Base-by-base conservation (phyloP, 1,284 basidiomycete species). In the Exsudoporus floridanus region DNA sequence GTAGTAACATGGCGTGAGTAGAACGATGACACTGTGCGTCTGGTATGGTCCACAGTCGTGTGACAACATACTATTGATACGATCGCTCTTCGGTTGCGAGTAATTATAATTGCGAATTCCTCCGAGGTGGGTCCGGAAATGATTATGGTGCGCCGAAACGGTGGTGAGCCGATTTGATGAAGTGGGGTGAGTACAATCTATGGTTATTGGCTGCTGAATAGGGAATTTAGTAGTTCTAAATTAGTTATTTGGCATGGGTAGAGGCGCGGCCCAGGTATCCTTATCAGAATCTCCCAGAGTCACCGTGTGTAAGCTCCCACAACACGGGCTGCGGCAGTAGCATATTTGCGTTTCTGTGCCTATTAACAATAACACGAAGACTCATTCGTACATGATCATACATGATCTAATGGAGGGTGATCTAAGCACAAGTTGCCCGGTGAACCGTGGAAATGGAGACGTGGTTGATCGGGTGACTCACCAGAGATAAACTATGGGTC, bases 241-340 rank as follows among this genome's bases (percentile, higher is more conserved):
- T 49, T 41, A 40, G 31, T 23, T 27, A 21, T 31, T 4, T 19
- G 27, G 25, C 18, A 28, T 33, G 27, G 2, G 31, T 36, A 47
- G 40, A 46, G 8, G 21, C 30, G 31, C 7, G 18, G 18, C 25
- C 23, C 31, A 40, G 28, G 16, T 18, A 35, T 38, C 47, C 34
- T 5, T 28, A 27, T 34, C 10, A 35, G 52, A 18, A 33, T 38
- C 21, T 21, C 18, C 31, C 31, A 37, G 34, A 33, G 28, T 28
- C n/a, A 33, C 16, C 47, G 31, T 41, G 41, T 33, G 38, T 30
- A 41, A n/a, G 36, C 28, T 52, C 46, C 43, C 52, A 56, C 35
- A 25, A 18, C 31, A 38, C 43, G 43, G 5, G 23, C 14, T 50
- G 18, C 23, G 41, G 49, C 7, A 4, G 45, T 31, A 34, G 27